Percentiles rank a stretch among this genome's conserved stretches.
phyloP scores from a whole-genome alignment of 129 eudicot species.

The Flaveria trinervia region DNA sequence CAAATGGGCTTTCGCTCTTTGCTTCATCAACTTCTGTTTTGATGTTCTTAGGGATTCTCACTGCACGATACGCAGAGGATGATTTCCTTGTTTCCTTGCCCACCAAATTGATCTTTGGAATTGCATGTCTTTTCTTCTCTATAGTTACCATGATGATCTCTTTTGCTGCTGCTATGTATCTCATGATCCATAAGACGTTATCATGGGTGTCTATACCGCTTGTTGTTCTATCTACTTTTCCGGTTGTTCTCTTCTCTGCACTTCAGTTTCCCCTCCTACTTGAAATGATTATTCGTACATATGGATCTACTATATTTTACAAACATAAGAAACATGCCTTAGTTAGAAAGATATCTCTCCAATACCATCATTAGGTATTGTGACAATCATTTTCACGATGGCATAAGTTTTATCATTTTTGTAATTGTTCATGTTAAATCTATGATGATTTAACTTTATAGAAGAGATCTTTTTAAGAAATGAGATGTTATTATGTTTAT shows the following conservation, averaged over 20 bases:
- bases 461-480: background rate
- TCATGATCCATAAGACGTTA: constrained; percentile 36
- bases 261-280: constrained; percentile 53
- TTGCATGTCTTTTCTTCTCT: constrained; percentile 49
- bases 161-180: constrained; percentile 47
- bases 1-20: constrained; percentile 49
- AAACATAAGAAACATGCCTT: constrained; percentile 29
- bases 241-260: constrained; percentile 40
- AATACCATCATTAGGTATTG: background rate
- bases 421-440: background rate
- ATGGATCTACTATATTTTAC: constrained; percentile 36
- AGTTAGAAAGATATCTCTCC: background rate
- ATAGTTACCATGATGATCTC: constrained; percentile 57
- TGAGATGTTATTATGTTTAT: background rate
- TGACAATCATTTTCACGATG: constrained; percentile 2
- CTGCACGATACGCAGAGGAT: constrained; percentile 49
- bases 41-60: constrained; percentile 55
- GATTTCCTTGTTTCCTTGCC: constrained; percentile 54
- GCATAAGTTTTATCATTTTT: background rate
- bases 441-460: background rate
- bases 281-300: constrained; percentile 45
- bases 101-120: constrained; percentile 47
- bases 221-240: constrained; percentile 37
- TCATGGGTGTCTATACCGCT: constrained; percentile 52
- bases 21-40: constrained; percentile 47